Evolutionary conservation across 176 grass and related monocot genomes (phyloP), one percentile per base, ranked within the genome.

Genomic region (Thalia dealbata): DNA sequence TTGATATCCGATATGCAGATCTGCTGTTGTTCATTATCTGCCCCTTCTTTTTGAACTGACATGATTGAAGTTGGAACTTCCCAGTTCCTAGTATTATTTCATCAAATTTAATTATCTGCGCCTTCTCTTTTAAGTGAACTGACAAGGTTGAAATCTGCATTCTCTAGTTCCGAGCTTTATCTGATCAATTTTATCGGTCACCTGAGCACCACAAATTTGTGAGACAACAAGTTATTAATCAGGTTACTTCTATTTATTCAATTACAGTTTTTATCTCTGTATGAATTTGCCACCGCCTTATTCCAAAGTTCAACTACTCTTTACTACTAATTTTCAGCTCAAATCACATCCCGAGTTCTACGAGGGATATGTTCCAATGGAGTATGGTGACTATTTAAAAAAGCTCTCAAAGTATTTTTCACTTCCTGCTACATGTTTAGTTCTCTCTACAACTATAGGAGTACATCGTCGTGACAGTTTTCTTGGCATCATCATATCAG

Each of bases 171-270:
- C 70, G 70, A 72, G 70, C 70, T 16, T 43, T 72, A 29, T 72
- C 70, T 54, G 70, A 72, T 72, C 70, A 72, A 72, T 72, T 72
- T 54, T 72, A 72, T 54, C 70, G 70, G 3, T 30, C 45, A 29
- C 26, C 70, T 54, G 70, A 72, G 27, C 70, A 72, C 50, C 70
- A 72, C 70, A 32, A 52, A 52, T 50, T 52, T 72, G 70, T 72
- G 50, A 72, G 70, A 11, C 70, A 55, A 19, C 70, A 72, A 72
- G 25, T 72, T 52, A 29, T 72, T 54, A 72, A 72, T 29, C 70
- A 72, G 70, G 70, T 72, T 30, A 30, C 46, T 4, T 54, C 12
- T 72, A 21, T 72, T 32, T 72, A 18, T 54, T 29, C 43, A 30
- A 29, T 29, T 50, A 3, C 7, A 3, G 18, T 29, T 19, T 29